These are phyloP conservation scores for Noccaea caerulescens DNA, from an alignment of 345 rosid species.

Conservation along the genomic window DNA sequence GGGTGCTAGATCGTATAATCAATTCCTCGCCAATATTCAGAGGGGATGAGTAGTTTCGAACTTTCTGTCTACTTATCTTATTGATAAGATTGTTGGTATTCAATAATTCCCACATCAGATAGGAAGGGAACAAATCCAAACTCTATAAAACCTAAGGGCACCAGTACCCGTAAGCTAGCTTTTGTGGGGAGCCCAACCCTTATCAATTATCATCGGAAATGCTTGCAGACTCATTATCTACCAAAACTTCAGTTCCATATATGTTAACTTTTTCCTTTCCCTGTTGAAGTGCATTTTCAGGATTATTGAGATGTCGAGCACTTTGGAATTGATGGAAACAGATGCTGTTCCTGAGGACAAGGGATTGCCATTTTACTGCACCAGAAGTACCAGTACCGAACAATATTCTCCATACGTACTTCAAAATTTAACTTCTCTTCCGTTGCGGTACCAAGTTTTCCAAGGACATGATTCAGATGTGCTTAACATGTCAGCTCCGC, in stretches of 20 bases:
- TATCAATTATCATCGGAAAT: no score
- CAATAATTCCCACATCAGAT: no score
- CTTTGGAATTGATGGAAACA: slow-evolving; percentile 54
- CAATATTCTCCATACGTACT: slow-evolving; percentile 85
- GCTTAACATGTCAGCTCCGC: slow-evolving; percentile 50
- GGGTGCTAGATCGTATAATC: no score
- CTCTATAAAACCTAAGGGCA: no score
- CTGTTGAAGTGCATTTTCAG: slow-evolving; percentile 68
- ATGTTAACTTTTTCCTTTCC: slow-evolving; percentile 27
- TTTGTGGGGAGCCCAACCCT: no score
- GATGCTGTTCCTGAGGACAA: slow-evolving; percentile 50
- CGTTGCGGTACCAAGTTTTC: slow-evolving; percentile 66
- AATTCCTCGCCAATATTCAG: no score
- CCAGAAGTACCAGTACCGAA: slow-evolving; percentile 53
- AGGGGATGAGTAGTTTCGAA: no score
- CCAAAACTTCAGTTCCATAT: neutral
- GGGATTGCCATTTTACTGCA: slow-evolving; percentile 45
- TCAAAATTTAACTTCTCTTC: slow-evolving; percentile 87
- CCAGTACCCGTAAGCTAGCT: no score
- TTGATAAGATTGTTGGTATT: no score
- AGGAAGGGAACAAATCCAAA: no score
- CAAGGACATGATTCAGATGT: slow-evolving; percentile 56
- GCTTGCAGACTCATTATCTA: no score
- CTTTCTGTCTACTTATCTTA: no score
- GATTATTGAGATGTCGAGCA: slow-evolving; percentile 75